phyloP scores from a whole-genome alignment of 768 basidiomycete genomes.

The Mycena indigotica region DNA sequence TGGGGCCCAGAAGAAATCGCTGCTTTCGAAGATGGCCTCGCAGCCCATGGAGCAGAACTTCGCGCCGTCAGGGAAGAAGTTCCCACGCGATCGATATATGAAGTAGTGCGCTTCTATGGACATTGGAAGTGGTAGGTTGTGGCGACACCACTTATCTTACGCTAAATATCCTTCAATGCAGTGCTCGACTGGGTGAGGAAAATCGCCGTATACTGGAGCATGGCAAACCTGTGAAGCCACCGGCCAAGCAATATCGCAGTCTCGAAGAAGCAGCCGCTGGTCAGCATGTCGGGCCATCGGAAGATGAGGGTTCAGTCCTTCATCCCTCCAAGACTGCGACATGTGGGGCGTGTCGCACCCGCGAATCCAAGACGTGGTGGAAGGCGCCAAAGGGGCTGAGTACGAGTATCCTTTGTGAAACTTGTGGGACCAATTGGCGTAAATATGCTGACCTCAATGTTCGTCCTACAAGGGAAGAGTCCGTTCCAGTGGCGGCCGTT shows the following conservation, averaged over 20 bases:
- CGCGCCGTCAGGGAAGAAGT: constrained; percentile 78
- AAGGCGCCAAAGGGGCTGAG: constrained; percentile 86
- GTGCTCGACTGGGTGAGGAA: constrained; percentile 70
- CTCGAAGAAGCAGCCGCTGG: constrained; percentile 43
- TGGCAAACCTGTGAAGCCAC: constrained; percentile 39
- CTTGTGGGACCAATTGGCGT: constrained; percentile 85
- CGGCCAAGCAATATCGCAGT: constrained; percentile 39
- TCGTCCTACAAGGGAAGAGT: constrained; percentile 70
- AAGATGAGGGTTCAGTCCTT: constrained; percentile 80
- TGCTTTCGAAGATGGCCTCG: constrained; percentile 77
- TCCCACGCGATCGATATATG: constrained; percentile 64
- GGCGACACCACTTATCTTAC: constrained; percentile 1
- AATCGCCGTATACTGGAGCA: constrained; percentile 51
- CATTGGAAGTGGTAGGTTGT: constrained; percentile 78
- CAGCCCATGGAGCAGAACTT: constrained; percentile 76
- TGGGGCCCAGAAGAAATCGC: constrained; percentile 72
- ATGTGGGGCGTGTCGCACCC: constrained; percentile 85
- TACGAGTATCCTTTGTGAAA: constrained; percentile 79
- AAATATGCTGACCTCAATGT: constrained; percentile 91
- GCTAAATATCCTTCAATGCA: constrained; percentile 26
- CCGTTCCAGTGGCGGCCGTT: constrained; percentile 34
- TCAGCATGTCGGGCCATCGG: constrained; percentile 54
- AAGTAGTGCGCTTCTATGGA: constrained; percentile 82
- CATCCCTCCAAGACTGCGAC: constrained; percentile 56
- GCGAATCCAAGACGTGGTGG: constrained; percentile 85